Base-by-base conservation (phyloP, 306 rosid genomes). In the Canavalia ensiformis region DNA sequence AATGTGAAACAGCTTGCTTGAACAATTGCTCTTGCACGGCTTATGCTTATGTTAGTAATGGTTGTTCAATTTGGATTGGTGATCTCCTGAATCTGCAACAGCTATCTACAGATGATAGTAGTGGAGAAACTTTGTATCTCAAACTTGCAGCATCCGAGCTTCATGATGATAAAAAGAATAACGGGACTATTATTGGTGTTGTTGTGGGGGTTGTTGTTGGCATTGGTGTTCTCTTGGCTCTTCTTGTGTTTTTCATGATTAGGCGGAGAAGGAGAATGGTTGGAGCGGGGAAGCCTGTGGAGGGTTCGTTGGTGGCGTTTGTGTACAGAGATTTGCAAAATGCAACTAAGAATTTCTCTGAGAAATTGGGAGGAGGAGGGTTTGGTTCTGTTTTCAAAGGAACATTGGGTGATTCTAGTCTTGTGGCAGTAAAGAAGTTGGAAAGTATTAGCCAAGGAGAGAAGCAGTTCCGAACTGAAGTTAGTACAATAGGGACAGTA, bases 351-450 rank as follows among this genome's bases (percentile, higher is more conserved):
- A 90, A 92, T 72, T 92, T 95, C 87, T 89, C 92, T 0, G 92
- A 92, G 44, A 95, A 95, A 82, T 85, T 95, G 34, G 98, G 97
- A 4, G 97, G 91, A 52, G 97, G 97, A 4, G 98, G 97, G 2
- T 95, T 95, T 39, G 97, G 98, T 77, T 91, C 90, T 3, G 94
- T 92, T 35, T 95, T 92, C 86, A 92, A 87, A 82, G 98, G 98
- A 51, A 78, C 80, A 7, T 50, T 92, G 85, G 81, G 84, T 4
- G 92, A 95, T 83, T 89, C 95, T 0, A 83, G 86, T 28, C 72
- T 84, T 4, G 84, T 95, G 35, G 99, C 93, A 39, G 99, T 95
- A 85, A 95, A 92, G 87, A 91, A 86, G 84, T 90, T 95, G 31
- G 92, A 93, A 52, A 59, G 97, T 81, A 65, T 91, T 47, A 82